phyloP scores from a whole-genome alignment of 139 green algal species.

The Chlamydomonas asymmetrica region DNA sequence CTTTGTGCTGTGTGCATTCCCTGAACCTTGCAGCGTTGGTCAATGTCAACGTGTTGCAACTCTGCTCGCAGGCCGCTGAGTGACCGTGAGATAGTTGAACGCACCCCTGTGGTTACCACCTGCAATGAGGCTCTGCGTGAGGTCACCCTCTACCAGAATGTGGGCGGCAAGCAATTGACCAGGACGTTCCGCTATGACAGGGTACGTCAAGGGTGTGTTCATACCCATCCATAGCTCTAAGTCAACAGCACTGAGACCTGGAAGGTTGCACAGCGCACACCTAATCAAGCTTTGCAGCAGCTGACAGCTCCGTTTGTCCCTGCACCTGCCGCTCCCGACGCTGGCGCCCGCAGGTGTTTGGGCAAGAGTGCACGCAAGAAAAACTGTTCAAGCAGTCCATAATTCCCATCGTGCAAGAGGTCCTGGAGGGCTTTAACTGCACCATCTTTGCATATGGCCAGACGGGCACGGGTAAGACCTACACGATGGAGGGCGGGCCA shows the following conservation, averaged over 20 bases:
- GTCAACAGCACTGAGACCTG: no score
- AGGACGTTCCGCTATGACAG: constrained; percentile 95
- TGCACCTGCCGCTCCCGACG: no score
- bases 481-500: constrained; percentile 93
- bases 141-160: constrained; percentile 78
- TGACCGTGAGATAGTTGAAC: constrained; percentile 69
- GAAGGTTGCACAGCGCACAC: background rate
- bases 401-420: constrained; percentile 92
- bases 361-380: constrained; percentile 77
- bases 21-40: no score
- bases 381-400: constrained; percentile 87
- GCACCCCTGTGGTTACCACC: constrained; percentile 74
- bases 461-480: constrained; percentile 97
- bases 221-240: no score
- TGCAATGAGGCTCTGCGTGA: constrained; percentile 81
- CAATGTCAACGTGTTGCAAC: no score
- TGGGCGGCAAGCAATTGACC: constrained; percentile 76
- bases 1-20: no score
- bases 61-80: constrained; percentile 66
- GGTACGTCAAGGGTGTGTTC: no score
- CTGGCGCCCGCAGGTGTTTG: constrained; percentile 77
- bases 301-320: no score
- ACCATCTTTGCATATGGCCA: constrained; percentile 81
- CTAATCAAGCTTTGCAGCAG: no score
- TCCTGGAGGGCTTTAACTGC: constrained; percentile 88